Evolutionary conservation across 2,329 filamentous ascomycete genomes (phyloP), one percentile per base, ranked within the genome.

Genomic region (Phialocephala sp.): DNA sequence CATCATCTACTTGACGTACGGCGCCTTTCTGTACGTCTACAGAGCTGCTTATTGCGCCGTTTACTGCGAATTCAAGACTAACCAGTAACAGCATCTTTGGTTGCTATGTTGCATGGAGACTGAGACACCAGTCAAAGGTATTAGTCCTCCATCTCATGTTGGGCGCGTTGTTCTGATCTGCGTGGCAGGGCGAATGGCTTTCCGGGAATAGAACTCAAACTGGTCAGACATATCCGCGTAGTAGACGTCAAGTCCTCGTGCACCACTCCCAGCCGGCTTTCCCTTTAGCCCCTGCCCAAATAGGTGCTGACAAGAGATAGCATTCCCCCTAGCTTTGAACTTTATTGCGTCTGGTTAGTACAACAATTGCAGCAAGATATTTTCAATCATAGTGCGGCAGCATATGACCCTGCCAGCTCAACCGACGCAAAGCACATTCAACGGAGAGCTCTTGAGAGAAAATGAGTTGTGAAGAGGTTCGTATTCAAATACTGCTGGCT

Each of bases 271-370:
- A 56, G 24, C 18, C 4, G 12, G 8, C 5, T 27, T 12, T 35
- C 5, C 4, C 27, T n/a, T 56, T 11, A 24, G 12, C 35, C 22
- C 58, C 35, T 61, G 37, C 58, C 36, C 32, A 11, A 43, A 58
- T 15, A 4, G 37, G 59, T 60, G 62, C 68, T 74, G 67, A 73
- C 65, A 27, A 5, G 18, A 66, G 45, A 24, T 74, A 95, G 92
- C 90, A 71, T 81, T 93, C 71, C 92, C 92, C 73, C 82, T 95
- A 79, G 91, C 92, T 78, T 84, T 95, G 77, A 95, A 95, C 82
- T 95, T 95, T 83, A 91, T 95, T 82, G 92, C 92, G 79, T 92
- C 91, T 83, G 91, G 92, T 95, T 88, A 94, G 92, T 94, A 79
- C 67, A 71, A 66, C 67, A 62, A 64, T 47, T 75, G 63, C 69